Base-by-base conservation (phyloP, 2,329 filamentous ascomycete genomes). In the Cladophialophora psammophila region DNA sequence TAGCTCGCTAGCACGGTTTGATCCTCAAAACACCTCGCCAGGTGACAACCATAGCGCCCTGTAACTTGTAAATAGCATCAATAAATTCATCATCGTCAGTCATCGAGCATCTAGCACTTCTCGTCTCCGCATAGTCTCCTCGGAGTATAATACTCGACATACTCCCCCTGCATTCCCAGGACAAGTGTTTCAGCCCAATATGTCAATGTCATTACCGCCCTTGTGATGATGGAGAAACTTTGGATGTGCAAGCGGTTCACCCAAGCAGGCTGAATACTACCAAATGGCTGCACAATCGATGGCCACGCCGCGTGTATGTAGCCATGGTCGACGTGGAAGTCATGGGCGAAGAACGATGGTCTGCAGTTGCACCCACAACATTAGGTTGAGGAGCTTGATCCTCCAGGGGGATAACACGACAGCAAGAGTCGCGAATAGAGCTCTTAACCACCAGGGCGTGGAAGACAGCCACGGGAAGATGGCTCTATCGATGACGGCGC, bases 311-410 rank as follows among this genome's bases (percentile, higher is more conserved):
- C 40, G n/a, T 12, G 40, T n/a, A 4, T 3, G 40, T 42, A 42
- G 40, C 40, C 40, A 42, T 42, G n/a, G 40, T 42, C 2, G 12
- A 42, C n/a, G n/a, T 42, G n/a, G n/a, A 42, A 42, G 40, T 42
- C 40, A 3, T 42, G 40, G 40, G 40, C 40, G 40, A 42, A 42
- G 40, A 42, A 42, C n/a, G 10, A 42, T 42, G 40, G 40, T n/a
- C 40, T 42, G 40, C n/a, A 42, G 40, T n/a, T 42, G 40, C 40
- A 42, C n/a, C 40, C 40, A 42, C 40, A 42, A 42, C 40, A 42
- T 42, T n/a, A 2, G 10, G 40, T 42, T n/a, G 40, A 42, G 40
- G 40, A 42, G 40, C 40, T n/a, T 42, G 12, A 2, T n/a, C 40
- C 40, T 42, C 40, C 40, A 42, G 40, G 40, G 10, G 12, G 4